These are phyloP conservation scores for Diaporthe aspalathi DNA, from an alignment of 2,329 filamentous ascomycete species.

Conservation along the genomic window DNA sequence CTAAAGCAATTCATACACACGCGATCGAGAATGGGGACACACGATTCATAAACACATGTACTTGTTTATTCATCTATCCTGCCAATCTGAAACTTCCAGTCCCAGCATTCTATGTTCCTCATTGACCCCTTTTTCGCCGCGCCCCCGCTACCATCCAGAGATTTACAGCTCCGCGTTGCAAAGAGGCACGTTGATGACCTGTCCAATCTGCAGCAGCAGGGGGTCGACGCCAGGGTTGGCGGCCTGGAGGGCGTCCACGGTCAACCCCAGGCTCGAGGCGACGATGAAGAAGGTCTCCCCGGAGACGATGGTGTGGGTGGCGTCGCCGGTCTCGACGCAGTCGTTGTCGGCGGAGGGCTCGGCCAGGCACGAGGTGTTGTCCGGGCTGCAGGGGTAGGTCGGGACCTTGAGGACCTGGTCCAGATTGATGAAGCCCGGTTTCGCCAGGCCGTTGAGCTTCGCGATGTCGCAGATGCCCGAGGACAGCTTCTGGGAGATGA, in stretches of 20 bases:
- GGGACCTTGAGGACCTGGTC: conserved; percentile 26
- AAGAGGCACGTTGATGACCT: conserved; percentile 4
- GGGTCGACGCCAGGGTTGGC: conserved; percentile 19
- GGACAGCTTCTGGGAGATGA: conserved; percentile 22
- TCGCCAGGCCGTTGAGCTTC: conserved; percentile 3
- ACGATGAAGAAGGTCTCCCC: conserved; percentile 17
- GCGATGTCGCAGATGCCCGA: conserved; percentile 22
- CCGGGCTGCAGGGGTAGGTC: conserved; percentile 5
- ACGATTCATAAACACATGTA: too few relatives aligned
- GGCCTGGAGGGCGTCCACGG: conserved; percentile 13
- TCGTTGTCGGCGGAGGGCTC: conserved; percentile 18
- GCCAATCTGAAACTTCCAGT: too few relatives aligned
- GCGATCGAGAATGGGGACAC: too few relatives aligned
- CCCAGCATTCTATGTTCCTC: neutral
- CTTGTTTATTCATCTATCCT: neutral
- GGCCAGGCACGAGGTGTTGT: conserved; percentile 20
- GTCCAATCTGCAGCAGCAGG: conserved; percentile 1
- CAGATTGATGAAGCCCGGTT: conserved; percentile 10
- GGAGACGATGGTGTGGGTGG: conserved; percentile 6
- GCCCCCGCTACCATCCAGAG: neutral
- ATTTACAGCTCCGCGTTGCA: neutral
- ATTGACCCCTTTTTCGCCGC: neutral
- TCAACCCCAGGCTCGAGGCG: conserved; percentile 6
- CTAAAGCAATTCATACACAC: too few relatives aligned
- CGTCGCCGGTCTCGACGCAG: conserved; percentile 5